These are phyloP conservation scores for Dianthus caryophyllus DNA, from an alignment of 148 eudicot species.

Conservation along the genomic window DNA sequence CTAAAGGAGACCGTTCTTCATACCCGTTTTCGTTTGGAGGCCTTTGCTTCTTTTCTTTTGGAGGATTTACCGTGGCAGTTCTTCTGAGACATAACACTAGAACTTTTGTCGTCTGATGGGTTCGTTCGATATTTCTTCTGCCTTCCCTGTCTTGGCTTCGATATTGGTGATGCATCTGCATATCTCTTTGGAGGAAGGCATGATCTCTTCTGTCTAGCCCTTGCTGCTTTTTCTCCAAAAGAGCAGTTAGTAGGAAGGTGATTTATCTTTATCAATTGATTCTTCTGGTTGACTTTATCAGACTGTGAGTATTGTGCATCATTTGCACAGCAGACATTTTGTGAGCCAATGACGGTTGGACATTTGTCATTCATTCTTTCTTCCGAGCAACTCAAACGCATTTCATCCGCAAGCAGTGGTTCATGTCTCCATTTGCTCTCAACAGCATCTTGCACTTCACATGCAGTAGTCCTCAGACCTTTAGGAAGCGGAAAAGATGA, in stretches of 20 bases:
- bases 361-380: slow-evolving; percentile 24
- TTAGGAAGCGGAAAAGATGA: slow-evolving; percentile 18
- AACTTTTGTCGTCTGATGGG: slow-evolving; percentile 25
- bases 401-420: slow-evolving; percentile 20
- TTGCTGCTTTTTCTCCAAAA: slow-evolving; percentile 25
- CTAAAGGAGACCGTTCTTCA: not conserved
- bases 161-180: slow-evolving; percentile 34
- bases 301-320: slow-evolving; percentile 17
- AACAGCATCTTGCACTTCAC: slow-evolving; percentile 21
- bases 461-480: slow-evolving; percentile 17
- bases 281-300: slow-evolving; percentile 21
- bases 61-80: slow-evolving; percentile 25
- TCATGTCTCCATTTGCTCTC: slow-evolving; percentile 23
- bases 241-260: slow-evolving; percentile 21
- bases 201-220: slow-evolving; percentile 39
- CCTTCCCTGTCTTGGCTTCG: slow-evolving; percentile 22
- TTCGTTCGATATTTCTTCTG: slow-evolving; percentile 27
- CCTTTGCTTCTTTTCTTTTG: slow-evolving; percentile 16
- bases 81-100: slow-evolving; percentile 29
- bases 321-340: slow-evolving; percentile 21
- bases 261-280: slow-evolving; percentile 24
- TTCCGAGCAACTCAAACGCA: slow-evolving; percentile 20
- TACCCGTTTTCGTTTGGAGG: slow-evolving; percentile 17
- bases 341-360: slow-evolving; percentile 21
- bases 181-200: slow-evolving; percentile 49